These are phyloP conservation scores for Collybia nuda DNA, from an alignment of 768 basidiomycete species.

Conservation along the genomic window DNA sequence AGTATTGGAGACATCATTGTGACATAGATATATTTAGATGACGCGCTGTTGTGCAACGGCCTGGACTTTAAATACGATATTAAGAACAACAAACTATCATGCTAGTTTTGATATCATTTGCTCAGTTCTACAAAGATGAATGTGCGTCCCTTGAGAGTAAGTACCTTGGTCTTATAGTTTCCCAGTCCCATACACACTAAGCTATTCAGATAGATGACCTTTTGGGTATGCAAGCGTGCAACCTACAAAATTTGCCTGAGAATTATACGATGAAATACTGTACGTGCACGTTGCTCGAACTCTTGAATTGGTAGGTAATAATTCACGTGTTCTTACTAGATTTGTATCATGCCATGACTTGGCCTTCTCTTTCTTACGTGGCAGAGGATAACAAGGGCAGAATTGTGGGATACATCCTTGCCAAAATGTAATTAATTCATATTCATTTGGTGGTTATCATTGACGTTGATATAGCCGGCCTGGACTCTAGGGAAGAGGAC, in stretches of 20 bases:
- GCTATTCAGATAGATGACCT: constrained; percentile 76
- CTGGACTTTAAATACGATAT: background rate
- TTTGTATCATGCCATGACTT: constrained; percentile 91
- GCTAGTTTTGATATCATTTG: no score
- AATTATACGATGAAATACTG: constrained; percentile 89
- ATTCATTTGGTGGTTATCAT: constrained; percentile 2
- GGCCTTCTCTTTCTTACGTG: constrained; percentile 93
- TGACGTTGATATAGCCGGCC: constrained; percentile 11
- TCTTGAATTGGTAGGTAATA: background rate
- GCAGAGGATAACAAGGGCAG: constrained; percentile 90
- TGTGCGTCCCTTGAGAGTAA: constrained; percentile 41
- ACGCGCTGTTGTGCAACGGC: background rate
- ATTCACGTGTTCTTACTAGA: constrained; percentile 41
- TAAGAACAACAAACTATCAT: no score
- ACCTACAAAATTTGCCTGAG: constrained; percentile 92
- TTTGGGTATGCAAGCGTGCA: constrained; percentile 93
- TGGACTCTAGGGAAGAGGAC: constrained; percentile 60
- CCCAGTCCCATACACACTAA: background rate
- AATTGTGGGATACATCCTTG: constrained; percentile 93
- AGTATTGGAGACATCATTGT: constrained; percentile 43
- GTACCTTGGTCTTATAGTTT: background rate
- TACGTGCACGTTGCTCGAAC: constrained; percentile 24
- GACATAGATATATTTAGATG: constrained; percentile 18
- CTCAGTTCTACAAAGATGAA: background rate
- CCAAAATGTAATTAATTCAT: constrained; percentile 71